phyloP scores from a whole-genome alignment of 345 rosid genomes.

The Eucalyptus polybractea region DNA sequence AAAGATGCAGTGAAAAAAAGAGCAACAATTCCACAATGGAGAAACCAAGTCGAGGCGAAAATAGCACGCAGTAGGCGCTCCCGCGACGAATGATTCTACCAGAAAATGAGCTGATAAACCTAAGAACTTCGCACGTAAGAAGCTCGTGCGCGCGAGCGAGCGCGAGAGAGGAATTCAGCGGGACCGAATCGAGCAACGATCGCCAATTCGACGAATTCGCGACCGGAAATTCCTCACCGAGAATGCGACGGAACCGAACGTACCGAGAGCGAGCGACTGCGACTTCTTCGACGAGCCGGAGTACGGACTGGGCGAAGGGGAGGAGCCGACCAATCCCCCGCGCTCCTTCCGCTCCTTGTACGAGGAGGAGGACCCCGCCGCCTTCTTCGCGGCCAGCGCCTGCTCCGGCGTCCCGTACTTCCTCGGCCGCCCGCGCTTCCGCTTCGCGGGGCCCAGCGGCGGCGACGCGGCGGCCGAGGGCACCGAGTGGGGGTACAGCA shows the following conservation, averaged over 20 bases:
- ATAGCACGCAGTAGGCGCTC: not conserved
- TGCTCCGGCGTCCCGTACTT: constrained; percentile 94
- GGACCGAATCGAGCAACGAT: not conserved
- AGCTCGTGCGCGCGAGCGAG: not conserved
- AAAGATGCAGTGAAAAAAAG: not conserved
- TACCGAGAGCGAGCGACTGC: not conserved
- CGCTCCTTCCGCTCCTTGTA: constrained; percentile 30
- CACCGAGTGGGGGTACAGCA: constrained; percentile 50
- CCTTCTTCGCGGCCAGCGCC: constrained; percentile 82
- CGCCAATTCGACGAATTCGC: not conserved
- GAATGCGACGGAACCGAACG: not conserved
- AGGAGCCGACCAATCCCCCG: not conserved
- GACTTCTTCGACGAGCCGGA: not conserved
- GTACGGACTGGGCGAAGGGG: not conserved
- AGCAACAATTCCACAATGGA: not conserved
- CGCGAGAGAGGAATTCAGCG: not conserved
- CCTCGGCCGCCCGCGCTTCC: constrained; percentile 92
- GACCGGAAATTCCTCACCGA: not conserved
- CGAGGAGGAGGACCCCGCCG: constrained; percentile 42
- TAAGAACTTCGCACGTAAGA: not conserved
- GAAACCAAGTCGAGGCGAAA: not conserved
- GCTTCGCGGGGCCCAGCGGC: constrained; percentile 43
- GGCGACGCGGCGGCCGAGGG: constrained; percentile 47
- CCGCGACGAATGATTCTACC: not conserved
- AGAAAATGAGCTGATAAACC: not conserved